Conservation (phyloP, 1,284 basidiomycete species). For the Irpex lacteus region DNA sequence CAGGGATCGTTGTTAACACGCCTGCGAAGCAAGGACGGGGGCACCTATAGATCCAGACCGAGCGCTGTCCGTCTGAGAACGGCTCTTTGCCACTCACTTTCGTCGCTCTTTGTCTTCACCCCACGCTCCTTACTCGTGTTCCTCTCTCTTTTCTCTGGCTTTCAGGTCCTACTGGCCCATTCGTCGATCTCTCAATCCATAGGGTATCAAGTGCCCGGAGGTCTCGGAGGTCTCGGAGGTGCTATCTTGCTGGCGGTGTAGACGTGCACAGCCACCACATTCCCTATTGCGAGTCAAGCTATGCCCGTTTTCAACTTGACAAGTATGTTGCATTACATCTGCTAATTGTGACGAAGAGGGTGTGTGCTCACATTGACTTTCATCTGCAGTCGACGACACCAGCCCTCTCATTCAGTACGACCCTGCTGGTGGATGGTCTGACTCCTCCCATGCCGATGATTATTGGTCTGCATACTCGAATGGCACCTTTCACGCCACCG, state of each 20-base stretch:
- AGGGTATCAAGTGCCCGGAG: no score
- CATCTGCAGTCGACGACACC: conserved; percentile 7
- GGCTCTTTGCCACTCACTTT: not conserved
- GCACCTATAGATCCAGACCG: not conserved
- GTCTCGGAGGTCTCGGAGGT: not conserved
- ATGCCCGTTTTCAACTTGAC: conserved; percentile 15
- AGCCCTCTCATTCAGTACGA: conserved; percentile 11
- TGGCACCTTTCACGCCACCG: conserved; percentile 11
- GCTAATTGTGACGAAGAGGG: not conserved
- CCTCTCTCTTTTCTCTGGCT: not conserved
- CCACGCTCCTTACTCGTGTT: not conserved
- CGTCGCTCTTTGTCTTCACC: not conserved
- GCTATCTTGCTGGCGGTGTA: not conserved
- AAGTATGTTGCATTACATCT: conserved; percentile 1
- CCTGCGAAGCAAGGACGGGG: not conserved
- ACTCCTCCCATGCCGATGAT: conserved; percentile 5
- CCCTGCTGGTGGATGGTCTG: conserved; percentile 5
- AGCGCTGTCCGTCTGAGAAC: not conserved
- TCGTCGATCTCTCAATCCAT: no score
- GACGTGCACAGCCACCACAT: not conserved
- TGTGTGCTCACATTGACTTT: not conserved
- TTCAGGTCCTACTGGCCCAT: not conserved
- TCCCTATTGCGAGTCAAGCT: not conserved
- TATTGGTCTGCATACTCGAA: conserved; percentile 4
- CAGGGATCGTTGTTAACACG: not conserved